Percentiles rank a stretch among this genome's conserved stretches.
These are phyloP conservation scores for Bisporella sp. DNA, from an alignment of 2,329 filamentous ascomycete species.

Conservation along the genomic window DNA sequence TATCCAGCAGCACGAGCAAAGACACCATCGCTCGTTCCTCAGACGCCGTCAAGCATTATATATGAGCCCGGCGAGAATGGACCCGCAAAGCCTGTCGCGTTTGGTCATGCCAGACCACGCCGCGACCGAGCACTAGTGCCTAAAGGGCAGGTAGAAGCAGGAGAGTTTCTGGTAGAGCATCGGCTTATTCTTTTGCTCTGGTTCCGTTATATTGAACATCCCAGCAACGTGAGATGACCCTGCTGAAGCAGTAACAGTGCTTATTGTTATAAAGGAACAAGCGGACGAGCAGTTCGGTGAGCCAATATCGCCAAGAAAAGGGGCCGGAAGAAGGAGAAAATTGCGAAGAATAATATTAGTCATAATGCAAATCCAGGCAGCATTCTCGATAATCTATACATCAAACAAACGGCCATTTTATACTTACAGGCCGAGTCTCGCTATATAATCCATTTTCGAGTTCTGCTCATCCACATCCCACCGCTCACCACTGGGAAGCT, in stretches of 20 bases:
- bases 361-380: constrained; percentile 17
- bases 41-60: too few species aligned
- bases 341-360: constrained; percentile 17
- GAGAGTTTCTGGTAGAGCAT: too few species aligned
- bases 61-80: too few species aligned
- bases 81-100: too few species aligned
- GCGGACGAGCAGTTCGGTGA: constrained; percentile 18
- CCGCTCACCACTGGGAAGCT: constrained; percentile 26
- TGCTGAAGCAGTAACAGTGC: constrained; percentile 33
- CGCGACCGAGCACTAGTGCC: too few species aligned
- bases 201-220: too few species aligned
- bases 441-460: constrained; percentile 25
- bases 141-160: too few species aligned
- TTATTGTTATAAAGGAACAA: constrained; percentile 33
- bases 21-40: too few species aligned
- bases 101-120: too few species aligned
- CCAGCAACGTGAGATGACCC: constrained; percentile 39
- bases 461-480: constrained; percentile 20
- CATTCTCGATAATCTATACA: constrained; percentile 14
- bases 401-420: constrained; percentile 19
- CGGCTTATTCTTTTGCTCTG: too few species aligned
- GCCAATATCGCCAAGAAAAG: constrained; percentile 26
- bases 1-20: too few species aligned
- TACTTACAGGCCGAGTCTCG: constrained; percentile 19
- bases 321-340: constrained; percentile 29